Percentiles rank a stretch among this genome's conserved stretches.
Evolutionary conservation across 192 early-diverging fungal genomes (phyloP).

Genomic region (Entomortierella parvispora): DNA sequence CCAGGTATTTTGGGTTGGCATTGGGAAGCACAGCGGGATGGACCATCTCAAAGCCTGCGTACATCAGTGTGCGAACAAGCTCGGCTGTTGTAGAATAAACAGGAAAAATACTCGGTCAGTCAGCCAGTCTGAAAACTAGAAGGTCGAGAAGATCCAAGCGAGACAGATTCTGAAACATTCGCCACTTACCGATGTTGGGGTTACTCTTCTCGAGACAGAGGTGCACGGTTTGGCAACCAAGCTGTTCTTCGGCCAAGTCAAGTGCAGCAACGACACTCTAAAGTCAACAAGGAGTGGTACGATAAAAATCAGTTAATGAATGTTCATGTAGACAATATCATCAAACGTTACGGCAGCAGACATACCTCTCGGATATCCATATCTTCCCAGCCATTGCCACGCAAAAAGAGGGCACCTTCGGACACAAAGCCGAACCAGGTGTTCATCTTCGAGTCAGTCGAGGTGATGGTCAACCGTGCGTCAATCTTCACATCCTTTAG

Average conservation of each 20-base stretch:
- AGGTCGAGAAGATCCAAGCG: not conserved
- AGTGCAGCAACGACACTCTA: slow-evolving; percentile 51
- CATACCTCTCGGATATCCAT: slow-evolving; percentile 50
- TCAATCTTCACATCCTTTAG: slow-evolving; percentile 41
- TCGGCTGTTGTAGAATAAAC: slow-evolving; percentile 27
- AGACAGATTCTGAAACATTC: too few relatives aligned
- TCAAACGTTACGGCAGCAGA: too few relatives aligned
- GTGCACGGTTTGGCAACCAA: slow-evolving; percentile 31
- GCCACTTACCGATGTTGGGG: slow-evolving; percentile 34
- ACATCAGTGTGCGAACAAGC: slow-evolving; percentile 69
- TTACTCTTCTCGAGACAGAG: slow-evolving; percentile 49
- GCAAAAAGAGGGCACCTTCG: slow-evolving; percentile 31
- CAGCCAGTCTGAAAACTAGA: not conserved
- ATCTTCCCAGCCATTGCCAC: slow-evolving; percentile 47
- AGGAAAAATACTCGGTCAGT: not conserved
- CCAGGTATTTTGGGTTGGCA: slow-evolving; percentile 44
- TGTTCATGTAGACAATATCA: too few relatives aligned
- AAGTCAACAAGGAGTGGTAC: not conserved
- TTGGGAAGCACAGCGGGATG: slow-evolving; percentile 47
- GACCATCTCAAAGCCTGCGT: slow-evolving; percentile 71
- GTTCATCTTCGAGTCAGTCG: slow-evolving; percentile 39
- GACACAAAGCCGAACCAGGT: slow-evolving; percentile 45
- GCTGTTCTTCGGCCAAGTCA: slow-evolving; percentile 48
- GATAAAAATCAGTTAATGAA: too few relatives aligned
- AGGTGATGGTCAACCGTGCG: slow-evolving; percentile 39